Evolutionary conservation across 2,329 filamentous ascomycete species (phyloP).

Genomic region (Cytospora leucostoma): DNA sequence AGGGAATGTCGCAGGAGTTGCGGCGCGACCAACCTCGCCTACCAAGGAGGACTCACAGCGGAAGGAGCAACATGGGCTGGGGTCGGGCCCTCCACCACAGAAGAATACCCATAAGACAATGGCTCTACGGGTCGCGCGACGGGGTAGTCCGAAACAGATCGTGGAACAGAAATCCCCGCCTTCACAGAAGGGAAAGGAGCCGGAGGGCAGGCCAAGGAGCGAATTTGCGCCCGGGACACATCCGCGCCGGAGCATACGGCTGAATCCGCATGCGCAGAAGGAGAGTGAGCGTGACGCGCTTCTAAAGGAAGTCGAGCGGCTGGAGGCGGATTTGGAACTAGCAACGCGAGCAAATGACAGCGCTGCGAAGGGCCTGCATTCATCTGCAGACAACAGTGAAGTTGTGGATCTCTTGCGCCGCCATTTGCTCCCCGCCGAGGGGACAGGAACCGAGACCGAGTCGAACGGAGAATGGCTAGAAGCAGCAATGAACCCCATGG

Average conservation of each 20-base stretch:
- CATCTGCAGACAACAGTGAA: conserved; percentile 32
- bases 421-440: conserved; percentile 43
- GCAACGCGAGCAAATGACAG: conserved; percentile 59
- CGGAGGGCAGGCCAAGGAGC: conserved; percentile 46
- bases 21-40: conserved; percentile 44
- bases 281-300: conserved; percentile 55
- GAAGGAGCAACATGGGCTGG: conserved; percentile 23
- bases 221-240: conserved; percentile 24
- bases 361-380: conserved; percentile 9
- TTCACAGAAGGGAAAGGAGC: conserved; percentile 47
- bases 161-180: conserved; percentile 7
- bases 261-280: conserved; percentile 51
- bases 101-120: conserved; percentile 15
- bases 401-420: conserved; percentile 46
- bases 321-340: conserved; percentile 61
- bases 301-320: conserved; percentile 53
- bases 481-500: conserved; percentile 52
- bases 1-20: conserved; percentile 7
- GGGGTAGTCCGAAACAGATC: conserved; percentile 11
- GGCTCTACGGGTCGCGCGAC: conserved; percentile 11
- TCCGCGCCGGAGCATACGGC: conserved; percentile 41
- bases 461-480: conserved; percentile 48
- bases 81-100: neutral
- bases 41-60: conserved; percentile 44
- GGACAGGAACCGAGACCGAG: conserved; percentile 33